Conservation (phyloP, 1,139 yeast genomes). For the Geotrichum europaeum region DNA sequence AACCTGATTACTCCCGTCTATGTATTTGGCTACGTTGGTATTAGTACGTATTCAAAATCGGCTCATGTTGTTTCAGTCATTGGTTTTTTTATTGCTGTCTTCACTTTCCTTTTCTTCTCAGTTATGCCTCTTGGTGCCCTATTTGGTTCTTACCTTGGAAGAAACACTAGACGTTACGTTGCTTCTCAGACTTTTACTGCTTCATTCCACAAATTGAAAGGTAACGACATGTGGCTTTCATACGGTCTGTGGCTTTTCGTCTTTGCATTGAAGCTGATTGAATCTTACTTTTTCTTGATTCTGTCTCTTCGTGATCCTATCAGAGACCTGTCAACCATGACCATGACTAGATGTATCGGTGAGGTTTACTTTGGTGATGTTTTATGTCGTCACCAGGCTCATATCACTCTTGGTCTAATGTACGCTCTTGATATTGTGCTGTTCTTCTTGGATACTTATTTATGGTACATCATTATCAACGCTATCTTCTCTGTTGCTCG, state of each 20-base stretch:
- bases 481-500: slow-evolving; percentile 94
- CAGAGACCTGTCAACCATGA: slow-evolving; percentile 59
- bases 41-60: slow-evolving; percentile 59
- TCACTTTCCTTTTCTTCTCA: slow-evolving; percentile 78
- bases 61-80: slow-evolving; percentile 82
- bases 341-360: slow-evolving; percentile 71
- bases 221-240: slow-evolving; percentile 95
- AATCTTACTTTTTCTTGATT: slow-evolving; percentile 90
- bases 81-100: slow-evolving; percentile 82
- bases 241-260: slow-evolving; percentile 85
- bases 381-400: slow-evolving; percentile 80
- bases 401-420: slow-evolving; percentile 87
- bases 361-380: slow-evolving; percentile 77
- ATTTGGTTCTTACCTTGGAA: slow-evolving; percentile 81
- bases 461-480: slow-evolving; percentile 97
- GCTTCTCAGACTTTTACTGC: slow-evolving; percentile 97
- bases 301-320: slow-evolving; percentile 92
- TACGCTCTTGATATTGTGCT: slow-evolving; percentile 82
- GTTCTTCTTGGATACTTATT: slow-evolving; percentile 96
- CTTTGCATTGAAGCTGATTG: slow-evolving; percentile 79
- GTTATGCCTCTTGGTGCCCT: slow-evolving; percentile 97
- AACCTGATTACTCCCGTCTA: slow-evolving; percentile 86
- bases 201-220: slow-evolving; percentile 69
- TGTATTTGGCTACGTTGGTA: slow-evolving; percentile 68
- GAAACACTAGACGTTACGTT: slow-evolving; percentile 80